These are phyloP conservation scores for Melaleuca quinquenervia DNA, from an alignment of 345 rosid species.

Conservation along the genomic window DNA sequence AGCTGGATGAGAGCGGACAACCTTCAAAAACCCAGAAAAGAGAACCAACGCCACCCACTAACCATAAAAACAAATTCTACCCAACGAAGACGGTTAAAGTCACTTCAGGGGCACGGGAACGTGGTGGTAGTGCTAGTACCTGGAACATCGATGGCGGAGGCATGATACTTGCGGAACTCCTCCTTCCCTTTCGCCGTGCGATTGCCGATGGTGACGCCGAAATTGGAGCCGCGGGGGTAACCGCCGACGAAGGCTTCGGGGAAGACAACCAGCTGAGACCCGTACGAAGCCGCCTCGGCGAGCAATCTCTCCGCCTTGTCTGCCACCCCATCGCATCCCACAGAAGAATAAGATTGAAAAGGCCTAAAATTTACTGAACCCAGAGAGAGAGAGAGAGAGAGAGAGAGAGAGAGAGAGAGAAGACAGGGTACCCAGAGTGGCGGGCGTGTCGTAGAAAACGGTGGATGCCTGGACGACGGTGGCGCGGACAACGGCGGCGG, in stretches of 20 bases:
- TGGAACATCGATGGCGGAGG: constrained; percentile 82
- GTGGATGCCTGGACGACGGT: constrained; percentile 95
- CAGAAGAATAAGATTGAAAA: not conserved
- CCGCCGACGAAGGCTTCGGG: constrained; percentile 97
- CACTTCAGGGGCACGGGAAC: not conserved
- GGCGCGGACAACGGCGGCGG: constrained; percentile 54
- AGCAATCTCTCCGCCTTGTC: constrained; percentile 87
- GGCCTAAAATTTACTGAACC: not conserved
- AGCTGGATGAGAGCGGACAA: not conserved
- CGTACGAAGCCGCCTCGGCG: constrained; percentile 74
- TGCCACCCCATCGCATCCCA: not conserved
- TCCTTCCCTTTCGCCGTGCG: constrained; percentile 71
- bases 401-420: not conserved
- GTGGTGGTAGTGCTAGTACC: constrained; percentile 21
- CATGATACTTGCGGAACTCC: constrained; percentile 79
- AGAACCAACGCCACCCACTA: not conserved
- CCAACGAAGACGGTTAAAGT: not conserved
- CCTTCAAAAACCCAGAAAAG: not conserved
- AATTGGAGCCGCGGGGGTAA: constrained; percentile 80
- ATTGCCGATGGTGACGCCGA: constrained; percentile 65
- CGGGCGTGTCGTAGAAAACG: constrained; percentile 78
- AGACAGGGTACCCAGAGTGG: constrained; percentile 52
- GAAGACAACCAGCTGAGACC: constrained; percentile 82
- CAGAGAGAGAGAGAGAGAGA: not conserved
- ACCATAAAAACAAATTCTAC: not conserved